Conservation (phyloP, 139 green algal genomes). For the Gonium pectorale region DNA sequence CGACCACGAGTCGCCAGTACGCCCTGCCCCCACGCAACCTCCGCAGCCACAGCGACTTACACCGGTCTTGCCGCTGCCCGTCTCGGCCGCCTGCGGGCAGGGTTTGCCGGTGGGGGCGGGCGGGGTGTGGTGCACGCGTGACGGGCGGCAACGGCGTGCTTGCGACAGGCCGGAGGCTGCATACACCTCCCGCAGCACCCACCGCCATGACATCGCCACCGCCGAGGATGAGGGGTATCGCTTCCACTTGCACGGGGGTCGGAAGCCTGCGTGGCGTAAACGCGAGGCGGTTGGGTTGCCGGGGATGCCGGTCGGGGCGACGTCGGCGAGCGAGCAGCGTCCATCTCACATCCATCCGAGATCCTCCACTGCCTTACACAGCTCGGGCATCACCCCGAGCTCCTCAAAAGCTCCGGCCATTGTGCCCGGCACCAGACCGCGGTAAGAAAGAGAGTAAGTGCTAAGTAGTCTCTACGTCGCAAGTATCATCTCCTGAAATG, state of each 20-base stretch:
- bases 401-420: conserved; percentile 82
- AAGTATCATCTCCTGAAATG: too few relatives aligned
- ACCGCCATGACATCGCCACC: conserved; percentile 91
- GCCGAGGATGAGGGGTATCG: conserved; percentile 83
- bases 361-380: conserved; percentile 77
- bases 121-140: background rate
- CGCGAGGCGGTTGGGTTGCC: too few relatives aligned
- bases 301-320: too few relatives aligned
- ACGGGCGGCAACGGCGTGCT: background rate
- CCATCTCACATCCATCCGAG: conserved; percentile 74
- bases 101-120: background rate
- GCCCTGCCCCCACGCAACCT: background rate
- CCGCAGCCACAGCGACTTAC: conserved; percentile 32
- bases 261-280: conserved; percentile 65
- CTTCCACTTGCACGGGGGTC: conserved; percentile 82
- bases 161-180: background rate
- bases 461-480: background rate
- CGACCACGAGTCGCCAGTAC: background rate
- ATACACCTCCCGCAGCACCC: background rate
- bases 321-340: too few relatives aligned
- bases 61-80: conserved; percentile 92
- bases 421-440: background rate
- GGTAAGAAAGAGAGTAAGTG: background rate
- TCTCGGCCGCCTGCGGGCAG: conserved; percentile 80
- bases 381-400: conserved; percentile 74